Conservation (phyloP, 2,329 filamentous ascomycete species). For the Pseudofabraea citricarpa region DNA sequence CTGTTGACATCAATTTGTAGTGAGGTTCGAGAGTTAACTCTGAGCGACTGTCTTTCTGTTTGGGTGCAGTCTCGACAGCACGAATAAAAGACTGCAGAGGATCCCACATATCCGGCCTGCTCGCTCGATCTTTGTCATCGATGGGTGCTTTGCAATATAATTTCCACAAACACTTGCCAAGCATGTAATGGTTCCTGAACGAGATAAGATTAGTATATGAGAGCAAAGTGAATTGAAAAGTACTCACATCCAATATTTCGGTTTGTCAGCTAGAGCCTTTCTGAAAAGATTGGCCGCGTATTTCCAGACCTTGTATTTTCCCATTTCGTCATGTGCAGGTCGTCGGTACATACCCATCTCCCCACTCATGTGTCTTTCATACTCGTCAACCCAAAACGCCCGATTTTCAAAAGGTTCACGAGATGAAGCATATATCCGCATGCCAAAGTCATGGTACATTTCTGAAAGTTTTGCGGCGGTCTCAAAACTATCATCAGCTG, state of each 20-base stretch:
- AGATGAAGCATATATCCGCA: conserved; percentile 63
- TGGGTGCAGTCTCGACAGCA: conserved; percentile 57
- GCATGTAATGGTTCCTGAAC: conserved; percentile 59
- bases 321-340: conserved; percentile 51
- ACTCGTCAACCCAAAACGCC: conserved; percentile 58
- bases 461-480: conserved; percentile 55
- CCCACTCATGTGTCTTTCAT: conserved; percentile 54
- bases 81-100: conserved; percentile 53
- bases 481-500: conserved; percentile 47
- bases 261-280: conserved; percentile 51
- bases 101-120: conserved; percentile 30
- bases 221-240: neutral
- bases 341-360: conserved; percentile 52
- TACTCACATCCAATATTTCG: conserved; percentile 58
- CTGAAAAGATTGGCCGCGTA: conserved; percentile 58
- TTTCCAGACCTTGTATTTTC: conserved; percentile 58
- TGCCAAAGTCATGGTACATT: conserved; percentile 64
- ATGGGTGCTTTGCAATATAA: conserved; percentile 49
- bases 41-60: conserved; percentile 51
- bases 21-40: conserved; percentile 70
- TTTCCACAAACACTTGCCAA: conserved; percentile 70
- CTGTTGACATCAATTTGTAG: conserved; percentile 63
- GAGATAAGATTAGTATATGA: conserved; percentile 17
- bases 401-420: conserved; percentile 64
- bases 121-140: conserved; percentile 30